phyloP scores from a whole-genome alignment of 495 filamentous ascomycete species.

The Glarea lozoyensis region DNA sequence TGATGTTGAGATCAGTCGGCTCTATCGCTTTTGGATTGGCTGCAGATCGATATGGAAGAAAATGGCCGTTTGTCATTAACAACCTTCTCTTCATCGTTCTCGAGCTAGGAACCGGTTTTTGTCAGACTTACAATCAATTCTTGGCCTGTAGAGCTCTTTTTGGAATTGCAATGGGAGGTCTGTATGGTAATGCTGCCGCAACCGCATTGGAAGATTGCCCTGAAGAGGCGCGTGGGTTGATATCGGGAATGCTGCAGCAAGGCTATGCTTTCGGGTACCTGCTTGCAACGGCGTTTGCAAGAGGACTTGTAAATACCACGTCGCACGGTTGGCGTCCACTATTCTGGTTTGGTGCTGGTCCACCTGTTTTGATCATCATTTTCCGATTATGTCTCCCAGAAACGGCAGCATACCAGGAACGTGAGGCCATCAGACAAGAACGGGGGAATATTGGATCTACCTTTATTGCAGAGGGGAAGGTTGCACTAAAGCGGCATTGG shows the following conservation, averaged over 20 bases:
- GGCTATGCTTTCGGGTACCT: slow-evolving; percentile 87
- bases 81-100: slow-evolving; percentile 73
- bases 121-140: slow-evolving; percentile 67
- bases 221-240: slow-evolving; percentile 58
- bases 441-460: slow-evolving; percentile 41
- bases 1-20: slow-evolving; percentile 72
- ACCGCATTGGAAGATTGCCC: slow-evolving; percentile 84
- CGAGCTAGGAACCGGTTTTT: slow-evolving; percentile 75
- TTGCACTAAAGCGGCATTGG: slow-evolving; percentile 72
- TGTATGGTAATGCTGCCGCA: slow-evolving; percentile 82
- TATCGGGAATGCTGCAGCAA: slow-evolving; percentile 79
- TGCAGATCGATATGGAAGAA: slow-evolving; percentile 74
- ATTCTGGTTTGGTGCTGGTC: slow-evolving; percentile 79
- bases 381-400: slow-evolving; percentile 73
- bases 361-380: slow-evolving; percentile 71
- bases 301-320: slow-evolving; percentile 63
- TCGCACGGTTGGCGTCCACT: slow-evolving; percentile 70
- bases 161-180: slow-evolving; percentile 80
- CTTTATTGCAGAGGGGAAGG: slow-evolving; percentile 67
- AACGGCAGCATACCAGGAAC: slow-evolving; percentile 57
- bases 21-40: slow-evolving; percentile 70
- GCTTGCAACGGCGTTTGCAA: slow-evolving; percentile 67
- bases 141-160: slow-evolving; percentile 77
- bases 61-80: slow-evolving; percentile 83
- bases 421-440: slow-evolving; percentile 48